phyloP scores from a whole-genome alignment of 148 eudicot genomes.

The Salicornia ramosissima region DNA sequence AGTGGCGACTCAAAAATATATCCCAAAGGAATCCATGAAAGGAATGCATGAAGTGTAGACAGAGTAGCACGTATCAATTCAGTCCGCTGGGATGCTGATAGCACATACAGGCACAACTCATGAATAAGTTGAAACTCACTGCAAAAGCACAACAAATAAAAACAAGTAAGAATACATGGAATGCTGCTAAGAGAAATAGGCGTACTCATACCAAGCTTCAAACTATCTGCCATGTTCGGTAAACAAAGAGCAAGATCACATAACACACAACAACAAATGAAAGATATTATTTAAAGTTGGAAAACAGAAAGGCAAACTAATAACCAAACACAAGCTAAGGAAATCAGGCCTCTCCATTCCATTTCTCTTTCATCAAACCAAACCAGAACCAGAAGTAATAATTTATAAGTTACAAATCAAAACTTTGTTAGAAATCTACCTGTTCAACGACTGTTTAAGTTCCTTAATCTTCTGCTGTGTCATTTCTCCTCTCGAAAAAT shows the following conservation, averaged over 20 bases:
- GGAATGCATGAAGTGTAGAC: conserved; percentile 90
- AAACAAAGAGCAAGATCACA: not conserved
- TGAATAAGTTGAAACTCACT: conserved; percentile 98
- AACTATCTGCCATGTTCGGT: not conserved
- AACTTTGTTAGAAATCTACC: conserved; percentile 38
- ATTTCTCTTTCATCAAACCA: not conserved
- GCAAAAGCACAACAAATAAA: conserved; percentile 26
- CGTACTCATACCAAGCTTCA: not conserved
- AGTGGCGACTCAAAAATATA: conserved; percentile 96
- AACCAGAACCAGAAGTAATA: not conserved
- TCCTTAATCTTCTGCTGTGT: conserved; percentile 96
- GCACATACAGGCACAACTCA: conserved; percentile 90
- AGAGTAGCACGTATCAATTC: conserved; percentile 90
- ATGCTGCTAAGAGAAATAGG: not conserved
- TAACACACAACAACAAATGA: not conserved
- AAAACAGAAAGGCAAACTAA: not conserved
- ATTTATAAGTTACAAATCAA: not conserved
- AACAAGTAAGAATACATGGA: conserved; percentile 2
- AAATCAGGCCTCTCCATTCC: not conserved
- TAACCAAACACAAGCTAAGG: conserved; percentile 3
- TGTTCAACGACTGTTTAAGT: conserved; percentile 88
- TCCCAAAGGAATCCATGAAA: conserved; percentile 98
- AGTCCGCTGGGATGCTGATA: conserved; percentile 88
- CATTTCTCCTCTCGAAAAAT: conserved; percentile 99
- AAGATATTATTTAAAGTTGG: not conserved